Conservation (phyloP, 371 early-diverging fungal species). For the Smittium mucronatum region DNA sequence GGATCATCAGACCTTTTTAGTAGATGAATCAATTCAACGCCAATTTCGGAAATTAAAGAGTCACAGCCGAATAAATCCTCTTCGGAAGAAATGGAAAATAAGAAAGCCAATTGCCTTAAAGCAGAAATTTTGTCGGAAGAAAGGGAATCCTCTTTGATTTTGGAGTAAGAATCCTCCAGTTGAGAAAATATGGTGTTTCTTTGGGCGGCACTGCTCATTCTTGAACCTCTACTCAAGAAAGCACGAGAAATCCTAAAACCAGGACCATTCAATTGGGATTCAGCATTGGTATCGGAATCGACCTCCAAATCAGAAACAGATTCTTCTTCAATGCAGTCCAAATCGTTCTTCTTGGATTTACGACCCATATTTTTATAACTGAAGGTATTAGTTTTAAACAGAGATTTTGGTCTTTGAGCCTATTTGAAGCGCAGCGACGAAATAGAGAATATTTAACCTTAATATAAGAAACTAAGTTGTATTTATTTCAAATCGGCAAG, state of each 20-base stretch:
- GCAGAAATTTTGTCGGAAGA: constrained; percentile 36
- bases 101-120: constrained; percentile 49
- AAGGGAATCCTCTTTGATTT: constrained; percentile 6
- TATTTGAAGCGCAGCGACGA: too few species aligned
- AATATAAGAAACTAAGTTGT: too few species aligned
- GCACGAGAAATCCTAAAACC: too few species aligned
- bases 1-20: constrained; percentile 39
- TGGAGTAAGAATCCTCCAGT: neutral
- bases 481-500: too few species aligned
- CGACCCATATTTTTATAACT: too few species aligned
- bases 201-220: too few species aligned
- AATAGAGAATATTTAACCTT: too few species aligned
- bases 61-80: constrained; percentile 45
- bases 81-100: constrained; percentile 54
- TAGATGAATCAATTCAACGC: constrained; percentile 34
- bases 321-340: too few species aligned
- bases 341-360: neutral
- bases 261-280: neutral
- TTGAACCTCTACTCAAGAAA: too few species aligned
- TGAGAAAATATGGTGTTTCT: neutral
- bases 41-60: constrained; percentile 39
- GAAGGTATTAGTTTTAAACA: too few species aligned
- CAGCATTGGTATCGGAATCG: neutral
- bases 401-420: too few species aligned
- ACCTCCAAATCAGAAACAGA: neutral